Evolutionary conservation across 1,284 basidiomycete species (phyloP).

Genomic region (Apiotrichum domesticum): DNA sequence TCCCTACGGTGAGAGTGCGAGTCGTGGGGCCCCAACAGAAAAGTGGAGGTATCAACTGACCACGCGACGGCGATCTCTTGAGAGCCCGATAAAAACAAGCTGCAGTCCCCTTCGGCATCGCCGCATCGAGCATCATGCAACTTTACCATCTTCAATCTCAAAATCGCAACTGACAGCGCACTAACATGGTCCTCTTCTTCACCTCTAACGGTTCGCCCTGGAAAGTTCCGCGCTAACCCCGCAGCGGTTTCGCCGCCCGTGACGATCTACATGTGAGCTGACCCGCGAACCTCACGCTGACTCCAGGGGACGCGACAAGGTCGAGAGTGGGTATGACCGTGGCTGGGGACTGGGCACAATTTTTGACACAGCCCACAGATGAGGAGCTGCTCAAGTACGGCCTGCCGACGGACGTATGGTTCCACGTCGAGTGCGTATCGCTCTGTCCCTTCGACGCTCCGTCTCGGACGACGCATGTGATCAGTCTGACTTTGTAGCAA

Average conservation of each 20-base stretch:
- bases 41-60: too few species aligned
- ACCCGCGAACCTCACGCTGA: conserved; percentile 1
- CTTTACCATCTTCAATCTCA: too few species aligned
- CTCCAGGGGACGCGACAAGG: conserved; percentile 79
- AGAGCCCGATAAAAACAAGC: too few species aligned
- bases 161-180: neutral
- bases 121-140: too few species aligned
- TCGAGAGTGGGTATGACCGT: conserved; percentile 65
- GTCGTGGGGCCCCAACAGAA: too few species aligned
- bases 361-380: conserved; percentile 52
- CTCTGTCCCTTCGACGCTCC: too few species aligned
- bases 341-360: neutral
- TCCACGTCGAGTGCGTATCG: conserved; percentile 51
- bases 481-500: conserved; percentile 54
- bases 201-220: conserved; percentile 48
- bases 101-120: too few species aligned
- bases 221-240: neutral
- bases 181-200: conserved; percentile 55
- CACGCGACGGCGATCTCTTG: too few species aligned
- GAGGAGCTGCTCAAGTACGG: conserved; percentile 92
- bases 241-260: conserved; percentile 58
- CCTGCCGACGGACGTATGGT: conserved; percentile 55
- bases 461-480: too few species aligned
- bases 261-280: conserved; percentile 65
- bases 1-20: too few species aligned